Evolutionary conservation across 352 stramenopile genomes (phyloP).

Genomic region (Globisporangium apiculatum): DNA sequence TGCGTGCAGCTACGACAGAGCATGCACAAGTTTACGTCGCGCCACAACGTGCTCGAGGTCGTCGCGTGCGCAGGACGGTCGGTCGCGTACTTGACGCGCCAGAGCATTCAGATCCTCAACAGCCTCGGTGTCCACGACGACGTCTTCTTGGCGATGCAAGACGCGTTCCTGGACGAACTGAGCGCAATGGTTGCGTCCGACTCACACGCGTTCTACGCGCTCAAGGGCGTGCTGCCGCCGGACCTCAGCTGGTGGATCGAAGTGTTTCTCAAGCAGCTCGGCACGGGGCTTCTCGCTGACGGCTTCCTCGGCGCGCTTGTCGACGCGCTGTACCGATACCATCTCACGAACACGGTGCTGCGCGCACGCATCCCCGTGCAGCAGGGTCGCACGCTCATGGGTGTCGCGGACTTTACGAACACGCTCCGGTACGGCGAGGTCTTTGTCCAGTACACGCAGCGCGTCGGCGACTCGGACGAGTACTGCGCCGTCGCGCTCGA

Average conservation of each 20-base stretch:
- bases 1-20: slow-evolving; percentile 46
- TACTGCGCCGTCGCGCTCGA: slow-evolving; percentile 16
- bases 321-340: slow-evolving; percentile 58
- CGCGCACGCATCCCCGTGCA: slow-evolving; percentile 66
- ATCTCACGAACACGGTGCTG: slow-evolving; percentile 59
- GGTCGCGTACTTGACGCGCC: slow-evolving; percentile 58
- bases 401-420: slow-evolving; percentile 72
- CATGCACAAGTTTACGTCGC: slow-evolving; percentile 66
- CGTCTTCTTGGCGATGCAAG: slow-evolving; percentile 62
- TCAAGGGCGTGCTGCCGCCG: slow-evolving; percentile 37
- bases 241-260: slow-evolving; percentile 29
- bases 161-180: slow-evolving; percentile 56
- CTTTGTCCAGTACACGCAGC: slow-evolving; percentile 69
- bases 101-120: slow-evolving; percentile 71
- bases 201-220: slow-evolving; percentile 30
- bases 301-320: slow-evolving; percentile 48
- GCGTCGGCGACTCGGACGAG: slow-evolving; percentile 21
- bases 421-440: slow-evolving; percentile 65
- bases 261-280: slow-evolving; percentile 27
- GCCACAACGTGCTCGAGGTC: slow-evolving; percentile 62
- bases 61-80: slow-evolving; percentile 46
- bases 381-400: slow-evolving; percentile 65
- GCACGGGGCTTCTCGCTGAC: slow-evolving; percentile 33
- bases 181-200: slow-evolving; percentile 46
- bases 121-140: slow-evolving; percentile 50